Conservation (phyloP, 1,284 basidiomycete species). For the Pyrrhoderma lamaoense region DNA sequence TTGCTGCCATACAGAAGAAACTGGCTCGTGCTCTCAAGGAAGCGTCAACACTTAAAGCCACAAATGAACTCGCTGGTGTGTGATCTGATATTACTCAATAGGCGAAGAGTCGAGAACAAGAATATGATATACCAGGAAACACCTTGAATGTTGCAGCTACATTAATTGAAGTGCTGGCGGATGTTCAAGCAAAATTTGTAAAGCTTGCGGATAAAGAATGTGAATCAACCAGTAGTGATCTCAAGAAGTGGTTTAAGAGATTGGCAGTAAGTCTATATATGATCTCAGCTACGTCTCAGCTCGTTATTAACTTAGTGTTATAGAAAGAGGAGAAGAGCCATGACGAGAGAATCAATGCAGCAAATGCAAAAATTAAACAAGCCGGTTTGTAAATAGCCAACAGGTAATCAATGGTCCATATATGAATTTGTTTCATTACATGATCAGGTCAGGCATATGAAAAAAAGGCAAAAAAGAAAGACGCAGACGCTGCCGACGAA, state of each 20-base stretch:
- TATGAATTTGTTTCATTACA: no score
- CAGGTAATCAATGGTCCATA: not conserved
- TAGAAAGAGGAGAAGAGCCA: slow-evolving; percentile 76
- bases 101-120: not conserved
- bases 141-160: slow-evolving; percentile 53
- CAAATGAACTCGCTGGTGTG: slow-evolving; percentile 54
- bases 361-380: slow-evolving; percentile 70
- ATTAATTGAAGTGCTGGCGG: slow-evolving; percentile 61
- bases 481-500: slow-evolving; percentile 61
- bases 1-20: slow-evolving; percentile 66
- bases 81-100: slow-evolving; percentile 13
- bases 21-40: slow-evolving; percentile 62
- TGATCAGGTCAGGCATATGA: slow-evolving; percentile 57
- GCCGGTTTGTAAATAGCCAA: slow-evolving; percentile 39
- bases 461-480: slow-evolving; percentile 69
- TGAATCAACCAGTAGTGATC: slow-evolving; percentile 52
- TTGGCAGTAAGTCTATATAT: slow-evolving; percentile 43
- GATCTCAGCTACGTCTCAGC: not conserved
- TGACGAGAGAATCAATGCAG: slow-evolving; percentile 58
- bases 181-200: slow-evolving; percentile 64
- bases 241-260: slow-evolving; percentile 81
- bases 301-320: not conserved
- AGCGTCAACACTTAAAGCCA: slow-evolving; percentile 51
- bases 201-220: slow-evolving; percentile 72
- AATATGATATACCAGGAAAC: slow-evolving; percentile 34